Conservation (phyloP, 805 yeast species). For the Candida adriatica region DNA sequence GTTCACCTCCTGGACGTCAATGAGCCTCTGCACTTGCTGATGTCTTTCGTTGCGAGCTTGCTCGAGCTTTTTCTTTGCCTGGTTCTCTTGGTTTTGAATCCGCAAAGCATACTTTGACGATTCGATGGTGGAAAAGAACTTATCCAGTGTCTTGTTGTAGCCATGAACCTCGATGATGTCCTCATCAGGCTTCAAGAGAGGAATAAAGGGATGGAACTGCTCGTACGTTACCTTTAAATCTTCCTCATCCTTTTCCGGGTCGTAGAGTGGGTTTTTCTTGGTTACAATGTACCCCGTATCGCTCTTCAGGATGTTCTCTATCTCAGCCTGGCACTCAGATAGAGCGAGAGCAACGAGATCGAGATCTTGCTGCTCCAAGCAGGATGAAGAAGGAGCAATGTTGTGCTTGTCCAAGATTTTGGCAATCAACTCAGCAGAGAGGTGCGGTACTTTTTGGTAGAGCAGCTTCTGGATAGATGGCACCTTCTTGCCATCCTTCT, state of each 20-base stretch:
- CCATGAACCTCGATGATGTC: conserved; percentile 44
- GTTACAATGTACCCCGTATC: conserved; percentile 57
- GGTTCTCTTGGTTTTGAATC: conserved; percentile 69
- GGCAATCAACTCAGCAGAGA: conserved; percentile 74
- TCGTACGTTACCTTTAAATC: conserved; percentile 48
- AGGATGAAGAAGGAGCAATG: conserved; percentile 39
- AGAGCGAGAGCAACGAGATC: conserved; percentile 36
- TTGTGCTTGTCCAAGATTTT: conserved; percentile 41
- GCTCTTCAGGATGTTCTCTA: conserved; percentile 30
- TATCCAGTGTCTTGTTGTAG: conserved; percentile 77
- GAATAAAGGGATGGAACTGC: conserved; percentile 64
- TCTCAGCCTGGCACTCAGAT: conserved; percentile 38
- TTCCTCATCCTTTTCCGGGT: conserved; percentile 32
- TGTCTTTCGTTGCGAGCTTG: conserved; percentile 70
- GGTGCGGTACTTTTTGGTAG: conserved; percentile 60
- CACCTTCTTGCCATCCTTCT: conserved; percentile 34
- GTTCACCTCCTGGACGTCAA: conserved; percentile 55
- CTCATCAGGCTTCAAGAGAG: conserved; percentile 34
- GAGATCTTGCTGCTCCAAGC: conserved; percentile 24
- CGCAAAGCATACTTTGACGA: conserved; percentile 69
- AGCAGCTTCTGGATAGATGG: conserved; percentile 63
- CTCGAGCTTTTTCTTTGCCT: conserved; percentile 67
- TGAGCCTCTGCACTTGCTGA: conserved; percentile 59
- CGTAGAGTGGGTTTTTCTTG: conserved; percentile 47
- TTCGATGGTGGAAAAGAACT: conserved; percentile 78